Conservation (phyloP, 768 basidiomycete species). For the Ramaria sp. region DNA sequence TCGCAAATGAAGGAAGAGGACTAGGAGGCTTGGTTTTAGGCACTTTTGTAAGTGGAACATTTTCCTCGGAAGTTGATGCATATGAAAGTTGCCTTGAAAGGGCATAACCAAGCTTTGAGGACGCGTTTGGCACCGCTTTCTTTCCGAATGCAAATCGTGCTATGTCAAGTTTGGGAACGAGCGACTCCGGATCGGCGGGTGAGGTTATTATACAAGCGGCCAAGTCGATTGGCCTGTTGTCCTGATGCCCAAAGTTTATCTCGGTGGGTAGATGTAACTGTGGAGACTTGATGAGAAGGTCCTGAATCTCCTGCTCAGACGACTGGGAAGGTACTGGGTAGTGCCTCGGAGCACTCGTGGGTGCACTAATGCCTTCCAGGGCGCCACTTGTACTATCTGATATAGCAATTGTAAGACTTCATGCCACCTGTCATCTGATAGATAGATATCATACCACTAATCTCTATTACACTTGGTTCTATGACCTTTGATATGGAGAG, state of each 20-base stretch:
- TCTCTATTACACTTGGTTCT: constrained; percentile 12
- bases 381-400: constrained; percentile 17
- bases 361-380: constrained; percentile 11
- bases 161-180: not conserved
- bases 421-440: not conserved
- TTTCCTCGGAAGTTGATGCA: not conserved
- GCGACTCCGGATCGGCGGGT: not conserved
- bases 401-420: constrained; percentile 8
- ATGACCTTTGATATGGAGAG: constrained; percentile 7
- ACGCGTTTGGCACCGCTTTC: not conserved
- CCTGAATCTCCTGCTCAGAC: not conserved
- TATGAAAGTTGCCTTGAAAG: not conserved
- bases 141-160: not conserved
- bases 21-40: not conserved
- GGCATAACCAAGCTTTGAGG: not conserved
- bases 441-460: constrained; percentile 14
- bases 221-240: not conserved
- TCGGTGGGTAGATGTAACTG: not conserved
- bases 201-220: not conserved
- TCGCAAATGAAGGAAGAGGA: not conserved
- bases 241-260: not conserved
- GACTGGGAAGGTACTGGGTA: not conserved
- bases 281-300: not conserved
- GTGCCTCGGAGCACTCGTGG: not conserved
- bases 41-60: not conserved